Evolutionary conservation across 2,329 filamentous ascomycete species (phyloP).

Genomic region (Knufia petricola): DNA sequence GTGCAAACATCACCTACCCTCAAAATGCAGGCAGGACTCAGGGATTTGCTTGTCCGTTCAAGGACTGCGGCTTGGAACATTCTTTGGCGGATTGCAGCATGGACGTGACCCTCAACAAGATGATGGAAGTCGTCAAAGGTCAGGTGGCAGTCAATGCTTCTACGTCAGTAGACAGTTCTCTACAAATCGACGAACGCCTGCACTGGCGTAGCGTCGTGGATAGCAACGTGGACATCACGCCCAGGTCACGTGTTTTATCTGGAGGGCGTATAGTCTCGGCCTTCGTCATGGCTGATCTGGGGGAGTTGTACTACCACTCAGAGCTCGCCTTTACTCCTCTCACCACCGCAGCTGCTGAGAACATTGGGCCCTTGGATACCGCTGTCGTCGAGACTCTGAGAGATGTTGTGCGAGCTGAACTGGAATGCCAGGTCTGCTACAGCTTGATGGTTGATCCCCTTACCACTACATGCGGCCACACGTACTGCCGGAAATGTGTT

Average conservation of each 20-base stretch:
- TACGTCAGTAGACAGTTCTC: slow-evolving; percentile 27
- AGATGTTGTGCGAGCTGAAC: slow-evolving; percentile 54
- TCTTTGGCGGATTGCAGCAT: slow-evolving; percentile 64
- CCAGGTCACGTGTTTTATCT: slow-evolving; percentile 31
- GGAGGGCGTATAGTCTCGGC: slow-evolving; percentile 57
- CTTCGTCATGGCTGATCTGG: slow-evolving; percentile 55
- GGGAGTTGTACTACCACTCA: slow-evolving; percentile 47
- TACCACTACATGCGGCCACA: slow-evolving; percentile 81
- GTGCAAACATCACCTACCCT: slow-evolving; percentile 69
- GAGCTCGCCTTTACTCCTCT: slow-evolving; percentile 44
- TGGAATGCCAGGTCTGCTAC: slow-evolving; percentile 87
- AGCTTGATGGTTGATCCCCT: slow-evolving; percentile 69
- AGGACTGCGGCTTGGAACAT: slow-evolving; percentile 59
- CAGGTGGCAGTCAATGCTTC: slow-evolving; percentile 40
- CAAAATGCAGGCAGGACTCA: slow-evolving; percentile 54
- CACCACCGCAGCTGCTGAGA: slow-evolving; percentile 15
- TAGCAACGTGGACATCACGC: slow-evolving; percentile 22
- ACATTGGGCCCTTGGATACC: slow-evolving; percentile 36
- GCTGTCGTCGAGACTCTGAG: slow-evolving; percentile 49
- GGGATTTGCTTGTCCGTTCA: slow-evolving; percentile 66
- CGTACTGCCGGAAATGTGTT: slow-evolving; percentile 74
- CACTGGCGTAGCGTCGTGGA: slow-evolving; percentile 28
- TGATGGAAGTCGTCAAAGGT: slow-evolving; percentile 51
- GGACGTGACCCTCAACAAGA: slow-evolving; percentile 67
- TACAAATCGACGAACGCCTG: slow-evolving; percentile 34